Base-by-base conservation (phyloP, 106 monocot genomes). In the Apostasia shenzhenica region DNA sequence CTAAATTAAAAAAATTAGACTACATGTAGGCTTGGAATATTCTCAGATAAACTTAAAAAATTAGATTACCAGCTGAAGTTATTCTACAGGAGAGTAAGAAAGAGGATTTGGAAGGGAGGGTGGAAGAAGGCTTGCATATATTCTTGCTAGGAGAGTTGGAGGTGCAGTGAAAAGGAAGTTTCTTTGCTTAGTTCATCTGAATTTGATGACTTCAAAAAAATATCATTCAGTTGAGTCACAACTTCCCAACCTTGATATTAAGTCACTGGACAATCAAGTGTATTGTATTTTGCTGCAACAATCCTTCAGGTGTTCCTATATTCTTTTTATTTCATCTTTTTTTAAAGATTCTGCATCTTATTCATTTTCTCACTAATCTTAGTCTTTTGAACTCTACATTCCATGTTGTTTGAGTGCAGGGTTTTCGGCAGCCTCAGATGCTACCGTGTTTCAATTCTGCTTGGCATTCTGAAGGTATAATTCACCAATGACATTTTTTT, bases 181-280 rank as follows among this genome's bases (percentile, higher is more conserved):
- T 26, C 26, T 26, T 26, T 26, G 26, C 26, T 26, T 26, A 26
- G 26, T 26, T 26, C 26, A 26, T 26, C 26, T 26, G 26, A 26
- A 26, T 26, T 26, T 26, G 26, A 26, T 26, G 26, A 26, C 26
- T 26, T 26, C 26, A 26, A 26, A 26, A 26, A 26, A 26, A 26
- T 26, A 8, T 61, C 1, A n/a, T 44, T 69, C 51, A 41, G 13
- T 64, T 54, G 61, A n/a, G 51, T 44, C 4, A n/a, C 2, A 7
- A 0, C 41, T 14, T 59, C 11, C 50, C n/a, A 1, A 43, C 69
- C 56, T 49, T 14, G 43, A 48, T 81, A 8, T 59, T 69, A 95
- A 91, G 77, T 95, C 13, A 92, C 95, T 43, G 95, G 95, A 6
- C 95, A 95, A 80, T 91, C 91, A 63, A 95, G 95, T 72, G 95